Base-by-base conservation (phyloP, 805 yeast genomes). In the Metschnikowia sp. region DNA sequence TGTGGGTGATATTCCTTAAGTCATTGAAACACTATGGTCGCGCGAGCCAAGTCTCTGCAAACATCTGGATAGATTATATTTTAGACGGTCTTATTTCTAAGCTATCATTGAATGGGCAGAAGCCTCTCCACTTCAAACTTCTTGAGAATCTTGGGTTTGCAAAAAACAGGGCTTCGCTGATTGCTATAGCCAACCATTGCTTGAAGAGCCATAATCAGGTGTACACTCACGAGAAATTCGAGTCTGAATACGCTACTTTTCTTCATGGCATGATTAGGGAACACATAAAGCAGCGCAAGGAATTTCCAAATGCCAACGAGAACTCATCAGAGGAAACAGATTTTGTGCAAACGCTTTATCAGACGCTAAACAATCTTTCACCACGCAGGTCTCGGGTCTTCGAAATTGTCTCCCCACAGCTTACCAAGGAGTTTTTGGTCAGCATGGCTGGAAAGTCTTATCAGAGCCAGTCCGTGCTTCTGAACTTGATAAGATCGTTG, bases 381-480 rank as follows among this genome's bases (percentile, higher is more conserved):
- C 11, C 35, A 11, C 47, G 45, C 33, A 37, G 53, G 9, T 36
- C 39, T 2, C 50, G 37, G 29, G 36, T 49, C 36, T 38, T 40
- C 10, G 12, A 53, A n/a, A 46, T 62, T 34, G 43, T 66, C 34
- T 59, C 56, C 35, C 61, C 66, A 4, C 48, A 50, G 10, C 40
- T 54, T 12, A 60, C 66, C 19, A 70, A 69, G 41, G 60, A 56
- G 44, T 64, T 60, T 48, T 60, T 72, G 44, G 56, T 72, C 35
- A 58, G 55, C 45, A 54, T 62, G 41, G 56, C 68, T 2, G 56
- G 60, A 19, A 66, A 62, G 39, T 64, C 76, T 0, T 73, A 65
- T 50, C 76, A 72, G 48, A 68, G 70, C 52, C 66, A 64, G 43
- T 48, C 56, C 2, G 64, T 72, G n/a, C 57, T 71, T 26, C 52